Conservation (phyloP, 208 protist species). For the Crithidia brevicula region DNA sequence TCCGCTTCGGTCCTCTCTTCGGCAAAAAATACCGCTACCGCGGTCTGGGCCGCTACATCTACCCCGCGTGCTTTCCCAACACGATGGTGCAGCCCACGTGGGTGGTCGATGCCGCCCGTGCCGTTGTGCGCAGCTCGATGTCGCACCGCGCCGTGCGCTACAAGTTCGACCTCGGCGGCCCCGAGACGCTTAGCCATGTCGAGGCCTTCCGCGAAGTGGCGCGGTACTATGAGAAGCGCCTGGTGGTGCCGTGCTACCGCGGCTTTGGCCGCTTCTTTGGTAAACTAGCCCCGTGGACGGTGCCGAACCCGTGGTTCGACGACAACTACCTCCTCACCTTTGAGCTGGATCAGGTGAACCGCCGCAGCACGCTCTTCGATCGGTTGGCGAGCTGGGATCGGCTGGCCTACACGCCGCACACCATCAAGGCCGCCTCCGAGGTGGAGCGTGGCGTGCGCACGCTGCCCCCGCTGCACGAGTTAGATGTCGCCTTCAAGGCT, state of each 20-base stretch:
- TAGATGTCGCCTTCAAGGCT: constrained; percentile 72
- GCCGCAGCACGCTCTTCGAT: constrained; percentile 88
- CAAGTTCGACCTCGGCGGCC: constrained; percentile 92
- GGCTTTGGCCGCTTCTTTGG: constrained; percentile 88
- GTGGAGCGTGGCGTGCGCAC: constrained; percentile 61
- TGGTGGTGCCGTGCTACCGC: constrained; percentile 86
- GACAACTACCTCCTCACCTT: constrained; percentile 91
- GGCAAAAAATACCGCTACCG: constrained; percentile 91
- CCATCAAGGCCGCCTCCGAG: constrained; percentile 75
- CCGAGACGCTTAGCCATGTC: constrained; percentile 86
- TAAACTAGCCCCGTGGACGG: constrained; percentile 75
- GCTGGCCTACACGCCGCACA: constrained; percentile 84
- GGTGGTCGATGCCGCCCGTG: constrained; percentile 90
- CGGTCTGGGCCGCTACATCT: constrained; percentile 88
- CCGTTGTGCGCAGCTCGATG: constrained; percentile 84
- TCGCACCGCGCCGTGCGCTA: constrained; percentile 87
- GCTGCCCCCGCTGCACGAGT: constrained; percentile 75
- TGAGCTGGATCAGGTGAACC: constrained; percentile 93
- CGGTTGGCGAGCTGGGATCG: constrained; percentile 89
- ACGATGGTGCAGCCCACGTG: constrained; percentile 91
- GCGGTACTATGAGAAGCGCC: constrained; percentile 64
- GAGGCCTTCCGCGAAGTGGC: constrained; percentile 85
- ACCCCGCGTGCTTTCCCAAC: constrained; percentile 89
- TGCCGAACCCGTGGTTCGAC: constrained; percentile 92
- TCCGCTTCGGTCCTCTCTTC: constrained; percentile 91